phyloP scores from a whole-genome alignment of 208 protist genomes.

The Crithidia fasciculata region DNA sequence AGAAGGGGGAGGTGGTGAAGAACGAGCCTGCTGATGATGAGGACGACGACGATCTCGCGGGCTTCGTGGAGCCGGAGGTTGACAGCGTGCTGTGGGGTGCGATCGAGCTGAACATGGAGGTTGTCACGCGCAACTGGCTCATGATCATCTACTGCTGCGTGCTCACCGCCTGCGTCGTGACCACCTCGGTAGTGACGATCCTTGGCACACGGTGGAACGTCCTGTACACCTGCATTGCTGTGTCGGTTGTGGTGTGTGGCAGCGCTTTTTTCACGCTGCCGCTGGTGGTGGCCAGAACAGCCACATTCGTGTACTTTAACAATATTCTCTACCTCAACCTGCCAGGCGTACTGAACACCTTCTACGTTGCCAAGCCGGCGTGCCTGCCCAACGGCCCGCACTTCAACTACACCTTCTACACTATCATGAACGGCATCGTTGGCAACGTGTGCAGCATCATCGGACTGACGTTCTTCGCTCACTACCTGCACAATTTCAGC shows the following conservation, averaged over 20 bases:
- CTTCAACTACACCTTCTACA: conserved; percentile 73
- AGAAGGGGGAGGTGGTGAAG: neutral
- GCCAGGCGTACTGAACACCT: conserved; percentile 60
- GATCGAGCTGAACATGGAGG: conserved; percentile 38
- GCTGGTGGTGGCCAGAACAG: conserved; percentile 41
- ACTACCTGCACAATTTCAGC: conserved; percentile 54
- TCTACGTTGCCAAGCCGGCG: conserved; percentile 50
- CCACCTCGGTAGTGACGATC: conserved; percentile 34
- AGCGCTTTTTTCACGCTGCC: conserved; percentile 41
- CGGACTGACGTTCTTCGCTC: conserved; percentile 53
- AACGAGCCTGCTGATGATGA: neutral
- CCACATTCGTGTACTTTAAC: conserved; percentile 39
- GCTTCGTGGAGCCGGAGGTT: conserved; percentile 32
- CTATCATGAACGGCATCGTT: conserved; percentile 48
- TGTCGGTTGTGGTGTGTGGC: conserved; percentile 23
- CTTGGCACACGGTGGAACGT: conserved; percentile 36
- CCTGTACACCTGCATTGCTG: conserved; percentile 35
- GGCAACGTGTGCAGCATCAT: conserved; percentile 51
- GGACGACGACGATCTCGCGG: conserved; percentile 12
- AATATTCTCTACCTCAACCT: conserved; percentile 55
- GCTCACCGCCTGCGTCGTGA: conserved; percentile 39
- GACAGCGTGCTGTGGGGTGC: conserved; percentile 26
- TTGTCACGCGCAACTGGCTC: conserved; percentile 34
- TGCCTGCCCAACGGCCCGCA: conserved; percentile 71
- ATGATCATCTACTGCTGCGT: conserved; percentile 40